Conservation (phyloP, 2,329 filamentous ascomycete genomes). For the Cytospora leucostoma region DNA sequence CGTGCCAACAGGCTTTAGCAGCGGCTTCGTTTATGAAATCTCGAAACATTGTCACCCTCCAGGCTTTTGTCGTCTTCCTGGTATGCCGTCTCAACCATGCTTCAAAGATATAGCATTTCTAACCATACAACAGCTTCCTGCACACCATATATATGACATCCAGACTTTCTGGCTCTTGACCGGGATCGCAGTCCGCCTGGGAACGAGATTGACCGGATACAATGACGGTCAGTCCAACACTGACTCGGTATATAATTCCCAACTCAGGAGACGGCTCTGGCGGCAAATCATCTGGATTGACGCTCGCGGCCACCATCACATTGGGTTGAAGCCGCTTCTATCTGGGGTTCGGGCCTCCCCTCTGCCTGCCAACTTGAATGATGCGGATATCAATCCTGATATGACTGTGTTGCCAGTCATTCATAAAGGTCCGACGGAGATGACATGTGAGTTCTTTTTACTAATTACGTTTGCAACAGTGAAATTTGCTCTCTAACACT, state of each 20-base stretch:
- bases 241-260: conserved; percentile 36
- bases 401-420: conserved; percentile 38
- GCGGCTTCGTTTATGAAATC: conserved; percentile 27
- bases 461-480: not conserved
- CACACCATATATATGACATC: conserved; percentile 24
- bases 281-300: conserved; percentile 29
- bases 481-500: not conserved
- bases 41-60: conserved; percentile 23
- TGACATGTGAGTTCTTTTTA: conserved; percentile 34
- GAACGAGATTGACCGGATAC: conserved; percentile 19
- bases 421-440: conserved; percentile 42
- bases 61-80: conserved; percentile 25
- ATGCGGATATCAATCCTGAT: conserved; percentile 36
- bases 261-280: conserved; percentile 40
- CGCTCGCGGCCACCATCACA: conserved; percentile 25
- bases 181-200: conserved; percentile 26
- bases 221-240: not conserved
- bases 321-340: conserved; percentile 36
- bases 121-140: conserved; percentile 22
- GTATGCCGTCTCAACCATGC: conserved; percentile 1
- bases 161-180: conserved; percentile 28
- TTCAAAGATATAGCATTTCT: not conserved
- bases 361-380: conserved; percentile 27
- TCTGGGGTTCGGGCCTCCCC: conserved; percentile 25
- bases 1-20: conserved; percentile 27